Conservation (phyloP, 2,329 filamentous ascomycete species). For the Botrytis aclada region DNA sequence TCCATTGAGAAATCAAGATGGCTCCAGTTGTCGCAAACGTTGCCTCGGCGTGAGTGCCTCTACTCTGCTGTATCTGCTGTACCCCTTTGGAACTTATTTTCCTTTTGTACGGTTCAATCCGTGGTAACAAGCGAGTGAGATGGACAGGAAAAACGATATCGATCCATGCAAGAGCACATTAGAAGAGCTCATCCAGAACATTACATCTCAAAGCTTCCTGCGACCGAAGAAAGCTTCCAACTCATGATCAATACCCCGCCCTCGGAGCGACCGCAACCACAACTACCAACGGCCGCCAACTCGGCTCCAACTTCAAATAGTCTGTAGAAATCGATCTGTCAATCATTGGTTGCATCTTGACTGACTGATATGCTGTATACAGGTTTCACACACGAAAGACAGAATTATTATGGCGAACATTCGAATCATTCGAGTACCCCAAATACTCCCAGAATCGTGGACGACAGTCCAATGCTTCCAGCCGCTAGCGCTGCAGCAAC, state of each 20-base stretch:
- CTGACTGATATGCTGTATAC: constrained; percentile 29
- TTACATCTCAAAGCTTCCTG: constrained; percentile 96
- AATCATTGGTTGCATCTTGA: constrained; percentile 23
- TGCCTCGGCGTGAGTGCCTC: constrained; percentile 86
- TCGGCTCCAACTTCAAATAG: constrained; percentile 34
- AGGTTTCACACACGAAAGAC: constrained; percentile 60
- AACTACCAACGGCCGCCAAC: neutral
- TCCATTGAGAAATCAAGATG: constrained; percentile 92
- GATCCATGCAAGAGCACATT: constrained; percentile 99
- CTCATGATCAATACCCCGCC: constrained; percentile 49
- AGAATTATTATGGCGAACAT: constrained; percentile 62
- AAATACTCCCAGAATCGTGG: constrained; percentile 65
- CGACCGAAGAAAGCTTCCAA: constrained; percentile 91
- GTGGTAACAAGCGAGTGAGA: constrained; percentile 37
- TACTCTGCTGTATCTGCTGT: constrained; percentile 34
- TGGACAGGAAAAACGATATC: constrained; percentile 83
- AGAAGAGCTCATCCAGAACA: constrained; percentile 94
- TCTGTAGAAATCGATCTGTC: constrained; percentile 23
- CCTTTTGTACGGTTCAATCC: constrained; percentile 34
- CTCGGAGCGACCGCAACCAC: constrained; percentile 43
- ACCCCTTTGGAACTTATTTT: constrained; percentile 32
- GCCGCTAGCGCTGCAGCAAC: constrained; percentile 80
- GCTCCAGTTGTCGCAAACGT: constrained; percentile 93
- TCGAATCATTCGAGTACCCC: constrained; percentile 55
- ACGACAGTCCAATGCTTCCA: constrained; percentile 65